These are phyloP conservation scores for Styphnolobium japonicum DNA, from an alignment of 306 rosid species.

Conservation along the genomic window DNA sequence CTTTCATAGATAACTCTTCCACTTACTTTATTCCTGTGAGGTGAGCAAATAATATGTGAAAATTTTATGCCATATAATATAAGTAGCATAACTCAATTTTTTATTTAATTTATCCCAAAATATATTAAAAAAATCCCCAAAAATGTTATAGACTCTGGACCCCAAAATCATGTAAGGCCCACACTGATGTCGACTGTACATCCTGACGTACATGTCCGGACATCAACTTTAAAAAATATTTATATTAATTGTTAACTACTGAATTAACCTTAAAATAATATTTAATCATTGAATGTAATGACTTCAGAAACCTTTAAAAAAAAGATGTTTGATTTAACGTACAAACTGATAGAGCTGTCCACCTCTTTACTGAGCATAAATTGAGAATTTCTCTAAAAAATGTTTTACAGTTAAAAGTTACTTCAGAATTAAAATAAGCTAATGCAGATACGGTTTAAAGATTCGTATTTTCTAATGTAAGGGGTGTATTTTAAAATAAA, in stretches of 20 bases:
- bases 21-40: not conserved
- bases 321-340: no score
- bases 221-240: not conserved
- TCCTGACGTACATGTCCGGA: slow-evolving; percentile 7
- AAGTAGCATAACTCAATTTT: not conserved
- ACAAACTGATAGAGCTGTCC: no score
- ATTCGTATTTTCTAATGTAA: no score
- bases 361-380: not conserved
- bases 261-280: no score
- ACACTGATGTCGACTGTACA: slow-evolving; percentile 22
- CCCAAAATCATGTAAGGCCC: slow-evolving; percentile 24
- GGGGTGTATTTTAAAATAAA: no score
- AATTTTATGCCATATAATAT: not conserved
- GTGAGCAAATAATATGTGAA: slow-evolving; percentile 15
- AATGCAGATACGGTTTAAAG: no score
- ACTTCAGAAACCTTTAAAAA: no score
- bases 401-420: no score
- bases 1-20: not conserved
- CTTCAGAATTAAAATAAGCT: no score
- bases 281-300: no score
- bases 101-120: not conserved
- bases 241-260: no score
- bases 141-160: not conserved
- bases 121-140: not conserved
- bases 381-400: no score